A percentile compares a stretch with the other conserved stretches of the same genome.
phyloP scores from a whole-genome alignment of 2,329 filamentous ascomycete genomes.

The Pestalotiopsis sp. region DNA sequence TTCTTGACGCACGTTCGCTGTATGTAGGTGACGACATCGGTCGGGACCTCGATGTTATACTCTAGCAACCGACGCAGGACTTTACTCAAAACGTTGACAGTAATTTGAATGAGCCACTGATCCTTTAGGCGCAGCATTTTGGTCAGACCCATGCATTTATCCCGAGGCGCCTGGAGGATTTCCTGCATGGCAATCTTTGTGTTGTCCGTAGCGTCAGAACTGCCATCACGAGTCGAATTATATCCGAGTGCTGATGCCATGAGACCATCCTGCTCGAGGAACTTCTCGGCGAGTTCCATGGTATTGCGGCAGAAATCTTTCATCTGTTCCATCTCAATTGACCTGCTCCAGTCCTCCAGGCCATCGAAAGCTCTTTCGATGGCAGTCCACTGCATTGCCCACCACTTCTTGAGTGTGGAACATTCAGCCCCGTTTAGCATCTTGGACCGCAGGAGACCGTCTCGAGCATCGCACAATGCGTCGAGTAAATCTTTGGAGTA shows the following conservation, averaged over 20 bases:
- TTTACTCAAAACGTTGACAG: conserved; percentile 82
- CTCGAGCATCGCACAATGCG: conserved; percentile 57
- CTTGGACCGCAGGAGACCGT: conserved; percentile 57
- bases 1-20: conserved; percentile 68
- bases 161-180: conserved; percentile 66
- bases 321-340: conserved; percentile 77
- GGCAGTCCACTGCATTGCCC: conserved; percentile 82
- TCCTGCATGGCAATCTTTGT: conserved; percentile 37
- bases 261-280: conserved; percentile 84
- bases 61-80: conserved; percentile 81
- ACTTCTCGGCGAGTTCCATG: conserved; percentile 87
- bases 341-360: conserved; percentile 81
- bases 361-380: conserved; percentile 80
- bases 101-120: conserved; percentile 78
- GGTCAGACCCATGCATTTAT: conserved; percentile 69
- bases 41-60: conserved; percentile 71
- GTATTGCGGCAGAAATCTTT: conserved; percentile 91
- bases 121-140: conserved; percentile 92
- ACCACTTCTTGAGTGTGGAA: conserved; percentile 73
- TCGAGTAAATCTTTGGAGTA: conserved; percentile 60
- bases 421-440: conserved; percentile 63
- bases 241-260: conserved; percentile 69
- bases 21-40: conserved; percentile 62
- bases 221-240: conserved; percentile 29
- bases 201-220: conserved; percentile 27